These are phyloP conservation scores for Myxozyma geophila DNA, from an alignment of 805 yeast species.

Conservation along the genomic window DNA sequence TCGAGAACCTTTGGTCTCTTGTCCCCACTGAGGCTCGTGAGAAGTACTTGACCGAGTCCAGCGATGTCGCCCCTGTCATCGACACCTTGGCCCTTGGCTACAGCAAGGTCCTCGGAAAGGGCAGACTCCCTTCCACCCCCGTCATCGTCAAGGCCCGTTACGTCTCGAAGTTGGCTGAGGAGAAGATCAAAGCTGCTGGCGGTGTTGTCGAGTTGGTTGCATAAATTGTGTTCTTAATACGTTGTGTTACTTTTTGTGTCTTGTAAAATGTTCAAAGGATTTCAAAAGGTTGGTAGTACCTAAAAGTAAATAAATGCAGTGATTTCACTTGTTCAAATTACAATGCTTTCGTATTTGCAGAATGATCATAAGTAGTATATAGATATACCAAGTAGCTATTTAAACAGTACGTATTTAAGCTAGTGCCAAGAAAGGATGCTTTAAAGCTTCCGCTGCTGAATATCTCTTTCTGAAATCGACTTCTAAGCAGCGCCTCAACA, in stretches of 20 bases:
- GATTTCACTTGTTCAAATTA: neutral
- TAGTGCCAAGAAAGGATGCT: conserved; percentile 37
- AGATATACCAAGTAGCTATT: no score
- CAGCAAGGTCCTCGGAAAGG: conserved; percentile 99
- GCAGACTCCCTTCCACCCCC: conserved; percentile 96
- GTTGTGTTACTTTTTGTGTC: conserved; percentile 19
- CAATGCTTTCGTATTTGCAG: neutral
- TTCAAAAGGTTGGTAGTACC: conserved; percentile 30
- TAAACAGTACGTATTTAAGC: no score
- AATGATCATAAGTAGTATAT: neutral
- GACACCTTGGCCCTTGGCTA: conserved; percentile 99
- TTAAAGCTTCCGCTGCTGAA: conserved; percentile 64
- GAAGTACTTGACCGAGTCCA: conserved; percentile 81
- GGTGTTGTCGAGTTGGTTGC: conserved; percentile 99
- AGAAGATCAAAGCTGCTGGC: conserved; percentile 99
- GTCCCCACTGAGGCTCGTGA: conserved; percentile 94
- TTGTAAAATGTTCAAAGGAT: conserved; percentile 23
- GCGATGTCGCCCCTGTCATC: conserved; percentile 96
- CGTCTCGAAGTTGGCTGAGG: conserved; percentile 98
- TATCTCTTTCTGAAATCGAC: conserved; percentile 72
- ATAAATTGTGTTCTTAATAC: conserved; percentile 52
- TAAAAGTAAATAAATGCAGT: conserved; percentile 28
- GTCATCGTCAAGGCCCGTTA: conserved; percentile 99
- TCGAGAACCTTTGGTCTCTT: conserved; percentile 98
- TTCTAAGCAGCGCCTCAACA: conserved; percentile 61